Percentiles rank a stretch among this genome's conserved stretches.
phyloP scores from a whole-genome alignment of 371 early-diverging fungal species.

The Blakeslea trispora region DNA sequence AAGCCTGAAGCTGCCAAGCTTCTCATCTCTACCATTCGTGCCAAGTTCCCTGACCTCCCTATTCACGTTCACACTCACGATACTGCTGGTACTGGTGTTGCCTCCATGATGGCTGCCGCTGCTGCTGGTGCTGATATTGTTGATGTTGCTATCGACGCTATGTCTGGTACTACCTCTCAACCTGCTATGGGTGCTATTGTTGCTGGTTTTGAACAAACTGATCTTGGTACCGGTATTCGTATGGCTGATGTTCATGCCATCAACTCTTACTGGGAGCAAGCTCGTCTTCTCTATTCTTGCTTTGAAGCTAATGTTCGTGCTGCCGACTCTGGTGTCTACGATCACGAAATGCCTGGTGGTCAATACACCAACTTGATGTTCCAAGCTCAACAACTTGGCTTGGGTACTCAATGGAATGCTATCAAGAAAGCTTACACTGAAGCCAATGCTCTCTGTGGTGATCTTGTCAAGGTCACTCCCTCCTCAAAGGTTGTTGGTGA shows the following conservation, averaged over 20 bases:
- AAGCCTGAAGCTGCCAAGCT: conserved; percentile 89
- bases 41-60: conserved; percentile 86
- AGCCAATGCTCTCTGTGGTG: conserved; percentile 92
- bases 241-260: conserved; percentile 75
- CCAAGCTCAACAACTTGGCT: conserved; percentile 91
- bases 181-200: conserved; percentile 96
- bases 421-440: conserved; percentile 89
- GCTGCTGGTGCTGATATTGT: conserved; percentile 95
- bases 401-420: conserved; percentile 92
- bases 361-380: conserved; percentile 97
- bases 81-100: conserved; percentile 95
- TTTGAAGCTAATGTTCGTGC: conserved; percentile 91
- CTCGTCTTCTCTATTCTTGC: conserved; percentile 89
- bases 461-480: conserved; percentile 96
- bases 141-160: conserved; percentile 89
- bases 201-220: conserved; percentile 76
- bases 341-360: conserved; percentile 96
- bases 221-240: conserved; percentile 80
- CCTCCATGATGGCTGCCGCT: conserved; percentile 89
- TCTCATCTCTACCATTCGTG: conserved; percentile 81
- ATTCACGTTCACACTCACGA: conserved; percentile 97
- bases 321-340: conserved; percentile 89
- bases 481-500: conserved; percentile 97
- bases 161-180: conserved; percentile 97
- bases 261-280: conserved; percentile 96